Percentiles rank a stretch among this genome's conserved stretches.
These are phyloP conservation scores for Lycium barbarum DNA, from an alignment of 257 asterid species.

Conservation along the genomic window DNA sequence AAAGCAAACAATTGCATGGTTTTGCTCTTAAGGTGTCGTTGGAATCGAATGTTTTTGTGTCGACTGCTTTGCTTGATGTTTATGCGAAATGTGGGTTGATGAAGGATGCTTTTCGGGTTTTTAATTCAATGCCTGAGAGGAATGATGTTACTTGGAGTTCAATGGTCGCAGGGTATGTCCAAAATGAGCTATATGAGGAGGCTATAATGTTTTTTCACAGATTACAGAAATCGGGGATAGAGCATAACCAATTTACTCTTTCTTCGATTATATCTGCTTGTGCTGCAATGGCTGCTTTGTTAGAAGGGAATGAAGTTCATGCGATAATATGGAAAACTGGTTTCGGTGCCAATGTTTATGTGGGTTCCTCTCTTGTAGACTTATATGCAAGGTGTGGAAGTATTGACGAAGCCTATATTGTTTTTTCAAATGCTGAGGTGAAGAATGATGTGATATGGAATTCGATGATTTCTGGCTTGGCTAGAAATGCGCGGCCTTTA, in stretches of 20 bases:
- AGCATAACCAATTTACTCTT: conserved; percentile 53
- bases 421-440: conserved; percentile 63
- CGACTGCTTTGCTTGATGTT: conserved; percentile 86
- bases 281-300: conserved; percentile 78
- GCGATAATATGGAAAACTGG: conserved; percentile 61
- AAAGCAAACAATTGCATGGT: conserved; percentile 82
- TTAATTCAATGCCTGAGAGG: conserved; percentile 59
- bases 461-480: conserved; percentile 84
- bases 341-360: conserved; percentile 53
- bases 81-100: conserved; percentile 69
- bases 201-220: conserved; percentile 61
- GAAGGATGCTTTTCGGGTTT: conserved; percentile 65
- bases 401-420: conserved; percentile 63
- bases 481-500: conserved; percentile 67
- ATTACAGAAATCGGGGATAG: conserved; percentile 50
- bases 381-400: conserved; percentile 88
- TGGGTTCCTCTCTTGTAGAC: conserved; percentile 77
- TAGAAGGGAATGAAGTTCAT: conserved; percentile 84
- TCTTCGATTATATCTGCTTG: conserved; percentile 81
- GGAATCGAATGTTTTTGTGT: conserved; percentile 61
- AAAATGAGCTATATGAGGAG: conserved; percentile 75
- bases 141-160: conserved; percentile 92
- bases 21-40: conserved; percentile 62
- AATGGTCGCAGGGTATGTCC: conserved; percentile 85
- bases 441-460: conserved; percentile 76